These are phyloP conservation scores for Tricholoma matsutake DNA, from an alignment of 768 basidiomycete species.

Conservation along the genomic window DNA sequence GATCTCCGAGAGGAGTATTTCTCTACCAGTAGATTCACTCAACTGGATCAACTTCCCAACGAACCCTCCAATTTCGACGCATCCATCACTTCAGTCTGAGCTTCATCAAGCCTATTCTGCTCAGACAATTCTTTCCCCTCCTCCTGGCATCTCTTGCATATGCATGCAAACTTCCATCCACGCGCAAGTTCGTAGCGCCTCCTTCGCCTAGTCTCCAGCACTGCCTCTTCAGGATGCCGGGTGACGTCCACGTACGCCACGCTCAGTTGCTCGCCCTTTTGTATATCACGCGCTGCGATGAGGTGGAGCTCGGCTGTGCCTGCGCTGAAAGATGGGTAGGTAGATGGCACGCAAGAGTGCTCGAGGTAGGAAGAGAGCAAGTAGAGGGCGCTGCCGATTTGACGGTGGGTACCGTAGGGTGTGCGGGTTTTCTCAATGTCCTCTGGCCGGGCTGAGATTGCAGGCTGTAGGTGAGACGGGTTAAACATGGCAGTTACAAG, in stretches of 20 bases:
- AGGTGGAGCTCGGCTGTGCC: slow-evolving; percentile 72
- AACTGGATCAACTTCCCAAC: slow-evolving; percentile 18
- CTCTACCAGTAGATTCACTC: slow-evolving; percentile 15
- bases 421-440: slow-evolving; percentile 74
- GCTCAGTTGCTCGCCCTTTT: slow-evolving; percentile 73
- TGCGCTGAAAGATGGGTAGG: slow-evolving; percentile 58
- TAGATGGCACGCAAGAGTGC: slow-evolving; percentile 74
- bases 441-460: slow-evolving; percentile 54
- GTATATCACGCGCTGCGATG: slow-evolving; percentile 61
- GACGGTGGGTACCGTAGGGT: slow-evolving; percentile 68
- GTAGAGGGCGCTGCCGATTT: slow-evolving; percentile 76
- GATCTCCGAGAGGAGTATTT: background rate
- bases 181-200: slow-evolving; percentile 72
- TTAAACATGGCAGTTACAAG: background rate
- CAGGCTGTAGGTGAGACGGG: slow-evolving; percentile 39
- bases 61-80: slow-evolving; percentile 46
- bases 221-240: slow-evolving; percentile 50
- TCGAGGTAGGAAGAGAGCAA: slow-evolving; percentile 72
- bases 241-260: slow-evolving; percentile 73
- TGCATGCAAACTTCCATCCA: slow-evolving; percentile 81
- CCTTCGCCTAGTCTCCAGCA: slow-evolving; percentile 54
- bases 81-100: slow-evolving; percentile 39
- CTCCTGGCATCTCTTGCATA: slow-evolving; percentile 58
- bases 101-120: slow-evolving; percentile 29
- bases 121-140: slow-evolving; percentile 44